Conservation (phyloP, 176 grass and related monocot genomes). For the Zoysia pacifica region DNA sequence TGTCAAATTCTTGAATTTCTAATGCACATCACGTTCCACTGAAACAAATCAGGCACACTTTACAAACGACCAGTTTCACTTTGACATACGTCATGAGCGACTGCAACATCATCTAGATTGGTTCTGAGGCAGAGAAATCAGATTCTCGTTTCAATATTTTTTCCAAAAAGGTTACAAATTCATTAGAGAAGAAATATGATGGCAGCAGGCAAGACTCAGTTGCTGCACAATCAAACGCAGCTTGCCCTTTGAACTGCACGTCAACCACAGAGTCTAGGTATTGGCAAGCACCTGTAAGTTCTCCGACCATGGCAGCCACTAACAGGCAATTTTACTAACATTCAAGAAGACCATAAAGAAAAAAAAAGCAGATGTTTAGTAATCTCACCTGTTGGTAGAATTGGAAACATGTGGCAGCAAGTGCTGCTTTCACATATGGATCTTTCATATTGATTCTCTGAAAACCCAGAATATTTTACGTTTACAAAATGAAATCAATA, state of each 20-base stretch:
- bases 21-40: not conserved
- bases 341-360: not conserved
- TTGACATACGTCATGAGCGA: not conserved
- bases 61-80: not conserved
- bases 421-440: slow-evolving; percentile 58
- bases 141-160: no score
- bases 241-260: slow-evolving; percentile 88
- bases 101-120: not conserved
- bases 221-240: slow-evolving; percentile 29
- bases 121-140: not conserved
- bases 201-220: not conserved
- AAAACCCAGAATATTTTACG: slow-evolving; percentile 15
- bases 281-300: not conserved
- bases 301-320: not conserved
- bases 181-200: not conserved
- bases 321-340: slow-evolving; percentile 11
- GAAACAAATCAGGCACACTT: not conserved
- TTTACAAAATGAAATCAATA: slow-evolving; percentile 13
- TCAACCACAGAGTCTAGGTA: slow-evolving; percentile 15
- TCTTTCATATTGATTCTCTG: slow-evolving; percentile 81
- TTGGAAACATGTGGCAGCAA: slow-evolving; percentile 85
- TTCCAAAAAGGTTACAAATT: not conserved
- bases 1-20: not conserved
- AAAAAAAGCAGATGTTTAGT: not conserved
- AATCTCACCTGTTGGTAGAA: slow-evolving; percentile 85